Conservation (phyloP, 352 stramenopile genomes). For the Pythium aphanidermatum region DNA sequence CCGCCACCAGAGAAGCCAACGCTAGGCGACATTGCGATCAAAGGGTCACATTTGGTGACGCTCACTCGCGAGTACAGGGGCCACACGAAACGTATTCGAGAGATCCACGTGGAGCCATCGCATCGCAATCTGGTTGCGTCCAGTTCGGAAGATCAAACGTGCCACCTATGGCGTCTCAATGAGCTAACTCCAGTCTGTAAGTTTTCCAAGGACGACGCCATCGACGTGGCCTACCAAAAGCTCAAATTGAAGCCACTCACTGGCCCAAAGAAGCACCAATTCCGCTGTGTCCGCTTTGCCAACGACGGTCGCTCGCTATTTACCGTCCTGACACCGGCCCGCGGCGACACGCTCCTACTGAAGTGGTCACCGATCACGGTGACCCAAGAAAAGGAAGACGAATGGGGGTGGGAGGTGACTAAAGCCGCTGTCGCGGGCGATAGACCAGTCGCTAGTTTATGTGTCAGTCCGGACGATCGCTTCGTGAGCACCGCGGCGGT, state of each 20-base stretch:
- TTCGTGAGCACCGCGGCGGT: conserved; percentile 70
- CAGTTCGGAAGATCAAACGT: conserved; percentile 73
- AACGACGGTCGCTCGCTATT: conserved; percentile 61
- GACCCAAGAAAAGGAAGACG: conserved; percentile 54
- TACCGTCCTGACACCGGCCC: conserved; percentile 67
- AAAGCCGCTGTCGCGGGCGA: conserved; percentile 45
- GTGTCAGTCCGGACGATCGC: conserved; percentile 62
- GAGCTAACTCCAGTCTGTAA: conserved; percentile 54
- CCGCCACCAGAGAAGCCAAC: conserved; percentile 28
- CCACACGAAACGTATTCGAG: conserved; percentile 75
- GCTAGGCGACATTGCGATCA: conserved; percentile 50
- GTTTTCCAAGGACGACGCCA: conserved; percentile 72
- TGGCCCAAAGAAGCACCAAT: conserved; percentile 64
- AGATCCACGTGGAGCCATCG: conserved; percentile 73
- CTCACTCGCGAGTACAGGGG: conserved; percentile 69
- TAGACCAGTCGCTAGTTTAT: conserved; percentile 72
- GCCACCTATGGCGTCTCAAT: conserved; percentile 74
- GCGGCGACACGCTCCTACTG: conserved; percentile 72
- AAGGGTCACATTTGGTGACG: conserved; percentile 42
- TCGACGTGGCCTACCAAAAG: conserved; percentile 51
- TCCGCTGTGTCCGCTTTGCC: conserved; percentile 72
- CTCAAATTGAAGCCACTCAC: conserved; percentile 36
- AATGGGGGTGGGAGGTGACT: conserved; percentile 67
- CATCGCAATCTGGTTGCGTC: conserved; percentile 75
- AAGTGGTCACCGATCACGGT: conserved; percentile 75